phyloP scores from a whole-genome alignment of 2,329 filamentous ascomycete species.

The Fusarium cicatricum region DNA sequence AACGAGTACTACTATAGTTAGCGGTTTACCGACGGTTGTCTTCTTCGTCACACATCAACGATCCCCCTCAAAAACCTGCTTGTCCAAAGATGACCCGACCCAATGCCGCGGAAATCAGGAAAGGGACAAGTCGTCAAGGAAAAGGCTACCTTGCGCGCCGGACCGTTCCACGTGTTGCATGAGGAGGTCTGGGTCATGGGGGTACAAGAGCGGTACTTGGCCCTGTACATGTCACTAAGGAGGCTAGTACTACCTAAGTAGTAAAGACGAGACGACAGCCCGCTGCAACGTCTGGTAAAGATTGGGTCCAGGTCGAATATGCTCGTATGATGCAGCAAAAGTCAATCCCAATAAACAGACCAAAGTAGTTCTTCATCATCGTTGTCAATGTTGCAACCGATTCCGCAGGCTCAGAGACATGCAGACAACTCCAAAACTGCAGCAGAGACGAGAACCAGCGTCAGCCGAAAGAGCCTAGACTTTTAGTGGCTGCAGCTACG shows the following conservation, averaged over 20 bases:
- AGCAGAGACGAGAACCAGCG: neutral
- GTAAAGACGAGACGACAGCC: too few relatives aligned
- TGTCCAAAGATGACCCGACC: neutral
- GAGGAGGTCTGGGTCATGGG: constrained; percentile 5
- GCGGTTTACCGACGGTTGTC: neutral
- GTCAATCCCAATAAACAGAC: neutral
- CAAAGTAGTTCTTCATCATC: neutral
- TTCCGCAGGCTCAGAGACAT: constrained; percentile 19
- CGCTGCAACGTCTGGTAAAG: too few relatives aligned
- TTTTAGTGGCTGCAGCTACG: constrained; percentile 33
- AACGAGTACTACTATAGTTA: too few relatives aligned
- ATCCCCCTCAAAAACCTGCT: neutral
- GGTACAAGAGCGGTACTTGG: constrained; percentile 26
- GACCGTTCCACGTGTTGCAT: constrained; percentile 35
- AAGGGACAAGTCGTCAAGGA: constrained; percentile 13
- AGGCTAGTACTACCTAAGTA: too few relatives aligned
- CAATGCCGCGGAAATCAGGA: constrained; percentile 5
- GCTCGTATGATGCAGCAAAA: neutral
- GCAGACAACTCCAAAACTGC: constrained; percentile 3
- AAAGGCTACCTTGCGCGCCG: constrained; percentile 15
- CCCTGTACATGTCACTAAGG: constrained; percentile 7
- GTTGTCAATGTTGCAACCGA: neutral
- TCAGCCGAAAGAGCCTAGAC: neutral
- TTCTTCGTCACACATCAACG: neutral
- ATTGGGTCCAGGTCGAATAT: too few relatives aligned